Conservation (phyloP, 2,329 filamentous ascomycete genomes). For the Paecilomyces fulvus region DNA sequence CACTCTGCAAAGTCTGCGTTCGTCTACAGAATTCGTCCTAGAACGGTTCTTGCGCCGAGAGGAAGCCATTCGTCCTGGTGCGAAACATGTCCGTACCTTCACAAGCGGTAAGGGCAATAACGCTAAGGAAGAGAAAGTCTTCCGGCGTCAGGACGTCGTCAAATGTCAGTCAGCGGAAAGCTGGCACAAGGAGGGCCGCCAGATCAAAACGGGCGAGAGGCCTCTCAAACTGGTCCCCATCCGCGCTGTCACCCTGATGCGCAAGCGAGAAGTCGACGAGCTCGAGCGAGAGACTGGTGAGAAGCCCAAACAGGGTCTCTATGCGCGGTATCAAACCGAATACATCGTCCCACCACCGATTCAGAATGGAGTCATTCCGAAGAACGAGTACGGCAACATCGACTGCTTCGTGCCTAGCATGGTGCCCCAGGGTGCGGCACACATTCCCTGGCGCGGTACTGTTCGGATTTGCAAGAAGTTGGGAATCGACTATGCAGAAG, state of each 20-base stretch:
- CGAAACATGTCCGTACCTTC: conserved; percentile 66
- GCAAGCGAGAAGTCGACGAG: conserved; percentile 83
- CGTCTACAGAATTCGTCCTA: conserved; percentile 75
- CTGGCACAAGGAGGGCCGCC: conserved; percentile 94
- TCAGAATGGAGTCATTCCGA: conserved; percentile 74
- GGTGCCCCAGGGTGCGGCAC: conserved; percentile 76
- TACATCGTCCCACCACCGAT: conserved; percentile 93
- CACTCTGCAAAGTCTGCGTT: conserved; percentile 81
- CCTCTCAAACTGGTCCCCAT: conserved; percentile 84
- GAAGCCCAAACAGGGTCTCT: conserved; percentile 81
- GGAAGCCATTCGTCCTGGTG: conserved; percentile 67
- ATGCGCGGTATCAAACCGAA: conserved; percentile 75
- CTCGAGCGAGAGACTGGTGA: conserved; percentile 68
- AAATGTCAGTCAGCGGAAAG: conserved; percentile 86
- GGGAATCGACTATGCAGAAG: conserved; percentile 82
- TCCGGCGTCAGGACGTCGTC: conserved; percentile 67
- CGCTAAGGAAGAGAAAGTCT: conserved; percentile 71
- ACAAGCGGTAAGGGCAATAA: conserved; percentile 65
- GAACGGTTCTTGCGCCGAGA: conserved; percentile 83
- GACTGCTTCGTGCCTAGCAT: conserved; percentile 92
- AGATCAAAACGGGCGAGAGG: conserved; percentile 58
- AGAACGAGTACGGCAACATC: conserved; percentile 93
- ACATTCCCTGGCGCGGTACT: conserved; percentile 70
- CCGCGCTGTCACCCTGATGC: conserved; percentile 78
- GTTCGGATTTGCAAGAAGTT: conserved; percentile 75